Conservation (phyloP, 179 eudicot species). For the Beta corolliflora region DNA sequence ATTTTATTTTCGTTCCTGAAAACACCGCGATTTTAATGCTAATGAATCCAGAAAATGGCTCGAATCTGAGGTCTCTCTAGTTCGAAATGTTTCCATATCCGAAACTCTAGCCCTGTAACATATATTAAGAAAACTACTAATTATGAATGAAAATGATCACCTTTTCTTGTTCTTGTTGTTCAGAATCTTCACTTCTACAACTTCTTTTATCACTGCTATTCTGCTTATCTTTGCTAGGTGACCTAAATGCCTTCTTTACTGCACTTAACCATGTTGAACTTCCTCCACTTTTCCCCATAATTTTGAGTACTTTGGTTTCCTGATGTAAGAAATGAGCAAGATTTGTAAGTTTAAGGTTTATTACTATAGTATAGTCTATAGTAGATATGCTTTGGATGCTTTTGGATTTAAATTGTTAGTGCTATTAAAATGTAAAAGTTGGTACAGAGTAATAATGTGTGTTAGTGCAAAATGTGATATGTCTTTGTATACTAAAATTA, state of each 20-base stretch:
- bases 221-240: slow-evolving; percentile 32
- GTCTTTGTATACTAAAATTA: slow-evolving; percentile 22
- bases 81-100: too few species aligned
- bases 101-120: too few species aligned
- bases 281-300: slow-evolving; percentile 36
- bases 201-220: slow-evolving; percentile 32
- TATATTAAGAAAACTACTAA: not conserved
- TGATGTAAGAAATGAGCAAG: not conserved
- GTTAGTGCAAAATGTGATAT: slow-evolving; percentile 18
- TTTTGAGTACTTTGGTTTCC: not conserved
- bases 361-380: not conserved
- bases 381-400: slow-evolving; percentile 13
- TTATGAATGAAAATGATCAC: slow-evolving; percentile 12
- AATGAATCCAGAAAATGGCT: too few species aligned
- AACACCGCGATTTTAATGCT: too few species aligned
- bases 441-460: slow-evolving; percentile 14
- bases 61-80: too few species aligned
- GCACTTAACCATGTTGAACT: slow-evolving; percentile 38
- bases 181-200: slow-evolving; percentile 40
- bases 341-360: slow-evolving; percentile 4
- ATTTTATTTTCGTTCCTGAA: too few species aligned
- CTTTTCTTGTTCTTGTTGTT: slow-evolving; percentile 44
- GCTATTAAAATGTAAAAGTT: slow-evolving; percentile 16
- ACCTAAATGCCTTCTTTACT: slow-evolving; percentile 41
- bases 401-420: not conserved